Evolutionary conservation across 1,139 yeast genomes (phyloP).

Genomic region (Trichomonascaceae sp.): DNA sequence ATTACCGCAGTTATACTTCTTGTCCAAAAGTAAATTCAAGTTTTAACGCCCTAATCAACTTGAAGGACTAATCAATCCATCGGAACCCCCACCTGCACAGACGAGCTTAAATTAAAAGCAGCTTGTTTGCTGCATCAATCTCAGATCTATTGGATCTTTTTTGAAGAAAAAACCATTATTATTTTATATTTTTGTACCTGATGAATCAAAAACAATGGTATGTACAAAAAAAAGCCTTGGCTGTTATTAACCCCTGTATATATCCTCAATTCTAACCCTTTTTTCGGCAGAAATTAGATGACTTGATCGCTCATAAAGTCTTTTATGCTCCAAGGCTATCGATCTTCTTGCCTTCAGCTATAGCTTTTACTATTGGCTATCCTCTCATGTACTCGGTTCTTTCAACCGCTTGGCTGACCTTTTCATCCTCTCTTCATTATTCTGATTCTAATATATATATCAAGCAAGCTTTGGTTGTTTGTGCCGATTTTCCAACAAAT

Average conservation of each 20-base stretch:
- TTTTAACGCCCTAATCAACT: background rate
- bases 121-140: background rate
- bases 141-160: background rate
- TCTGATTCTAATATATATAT: conserved; percentile 22
- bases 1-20: background rate
- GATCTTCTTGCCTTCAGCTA: conserved; percentile 47
- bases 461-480: conserved; percentile 29
- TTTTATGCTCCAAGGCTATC: conserved; percentile 38
- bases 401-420: background rate
- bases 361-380: conserved; percentile 48
- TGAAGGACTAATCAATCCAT: background rate
- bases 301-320: conserved; percentile 27
- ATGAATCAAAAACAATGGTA: background rate
- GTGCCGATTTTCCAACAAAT: background rate
- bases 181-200: background rate
- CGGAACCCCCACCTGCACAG: background rate
- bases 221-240: too few species aligned
- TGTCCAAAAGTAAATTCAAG: background rate
- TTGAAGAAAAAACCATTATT: background rate
- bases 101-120: background rate
- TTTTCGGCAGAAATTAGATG: conserved; percentile 9
- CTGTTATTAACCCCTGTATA: background rate
- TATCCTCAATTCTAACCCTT: background rate
- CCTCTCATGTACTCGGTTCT: conserved; percentile 34
- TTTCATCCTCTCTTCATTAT: background rate